Base-by-base conservation (phyloP, 2,329 filamentous ascomycete genomes). In the Cladophialophora yegresii region DNA sequence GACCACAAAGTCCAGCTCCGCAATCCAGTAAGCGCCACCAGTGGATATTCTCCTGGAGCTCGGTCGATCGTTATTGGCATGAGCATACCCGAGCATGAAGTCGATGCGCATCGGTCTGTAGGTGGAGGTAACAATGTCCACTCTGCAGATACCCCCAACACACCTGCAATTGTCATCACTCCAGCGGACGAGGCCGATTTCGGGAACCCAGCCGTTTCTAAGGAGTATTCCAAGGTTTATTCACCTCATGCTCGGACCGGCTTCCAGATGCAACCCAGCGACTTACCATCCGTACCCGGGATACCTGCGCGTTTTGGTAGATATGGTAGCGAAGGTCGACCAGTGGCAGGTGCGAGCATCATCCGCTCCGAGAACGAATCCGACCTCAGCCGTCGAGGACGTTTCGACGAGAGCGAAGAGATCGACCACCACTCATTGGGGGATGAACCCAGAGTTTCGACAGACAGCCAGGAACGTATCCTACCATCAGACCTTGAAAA, bases 11-110 rank as follows among this genome's bases (percentile, higher is more conserved):
- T 45, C 13, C 57, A 61, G 9, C 23, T 56, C 43, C 32, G 33
- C 23, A 58, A 23, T 10, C 56, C 40, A 7, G 13, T 30, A 28
- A 51, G 23, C 26, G 53, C 36, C n/a, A 28, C 22, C 7, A 61
- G 36, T 50, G 61, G 28, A 6, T 66, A 80, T 5, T 82, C 80
- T 3, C 79, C 79, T 2, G 79, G 77, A 1, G 78, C 80, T 64
- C 72, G 78, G 12, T 76, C 78, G 12, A 78, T 82, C 16, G 74
- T 80, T 64, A 82, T 82, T 59, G 80, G 80, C 10, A 73, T 81
- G 9, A 76, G 74, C 4, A 72, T 82, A 20, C 76, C 79, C 32
- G 71, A 71, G 50, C 66, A 75, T 49, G 74, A 77, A 54, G 70
- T 75, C 5, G 64, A 66, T 32, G 61, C 69, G 20, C 58, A 70